Evolutionary conservation across 495 filamentous ascomycete species (phyloP).

Genomic region (Penicillium herquei): DNA sequence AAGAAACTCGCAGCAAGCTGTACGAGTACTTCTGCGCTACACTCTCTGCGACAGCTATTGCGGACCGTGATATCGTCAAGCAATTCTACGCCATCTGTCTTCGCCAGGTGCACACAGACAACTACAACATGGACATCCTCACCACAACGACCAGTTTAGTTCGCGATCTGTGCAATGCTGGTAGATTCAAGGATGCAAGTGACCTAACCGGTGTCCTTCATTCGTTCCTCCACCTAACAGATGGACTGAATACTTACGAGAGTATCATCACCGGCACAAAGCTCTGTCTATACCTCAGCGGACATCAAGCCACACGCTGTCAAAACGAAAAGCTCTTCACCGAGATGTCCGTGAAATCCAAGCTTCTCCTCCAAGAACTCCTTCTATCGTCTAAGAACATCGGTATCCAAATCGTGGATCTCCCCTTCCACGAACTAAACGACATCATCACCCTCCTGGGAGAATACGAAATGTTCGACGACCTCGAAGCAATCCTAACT

Average conservation of each 20-base stretch:
- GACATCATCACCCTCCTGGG: conserved; percentile 56
- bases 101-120: conserved; percentile 42
- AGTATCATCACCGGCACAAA: conserved; percentile 55
- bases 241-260: conserved; percentile 46
- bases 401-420: conserved; percentile 50
- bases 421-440: conserved; percentile 52
- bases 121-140: conserved; percentile 41
- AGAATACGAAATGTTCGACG: conserved; percentile 56
- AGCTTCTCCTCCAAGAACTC: conserved; percentile 50
- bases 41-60: conserved; percentile 43
- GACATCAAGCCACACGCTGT: conserved; percentile 42
- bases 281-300: conserved; percentile 52
- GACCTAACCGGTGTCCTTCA: conserved; percentile 53
- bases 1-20: conserved; percentile 48
- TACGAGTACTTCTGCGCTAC: conserved; percentile 56
- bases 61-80: conserved; percentile 35
- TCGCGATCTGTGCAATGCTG: conserved; percentile 38
- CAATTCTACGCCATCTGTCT: conserved; percentile 53
- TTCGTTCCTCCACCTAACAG: conserved; percentile 55
- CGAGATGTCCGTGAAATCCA: conserved; percentile 53
- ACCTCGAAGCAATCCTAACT: conserved; percentile 57
- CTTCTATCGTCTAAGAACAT: conserved; percentile 48
- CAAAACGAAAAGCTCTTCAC: conserved; percentile 40
- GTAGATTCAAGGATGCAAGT: conserved; percentile 50
- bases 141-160: conserved; percentile 39